Evolutionary conservation across 1,284 basidiomycete genomes (phyloP), one percentile per base, ranked within the genome.

Genomic region (Wallemia hederae): DNA sequence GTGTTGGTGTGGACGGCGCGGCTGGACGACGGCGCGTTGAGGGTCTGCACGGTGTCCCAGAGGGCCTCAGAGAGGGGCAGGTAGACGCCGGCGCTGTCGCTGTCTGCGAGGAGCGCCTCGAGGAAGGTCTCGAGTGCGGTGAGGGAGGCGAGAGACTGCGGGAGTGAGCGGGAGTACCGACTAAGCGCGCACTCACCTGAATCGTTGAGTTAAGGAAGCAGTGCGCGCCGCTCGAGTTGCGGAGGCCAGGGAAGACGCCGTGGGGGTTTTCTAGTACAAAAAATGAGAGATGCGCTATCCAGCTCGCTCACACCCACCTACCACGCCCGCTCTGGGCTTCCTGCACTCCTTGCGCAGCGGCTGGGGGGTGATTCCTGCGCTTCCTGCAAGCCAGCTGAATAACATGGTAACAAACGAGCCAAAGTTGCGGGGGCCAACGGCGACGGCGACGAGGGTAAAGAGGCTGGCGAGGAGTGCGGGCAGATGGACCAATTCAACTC

Each of bases 191-290:
- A 67, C 74, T 63, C 64, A 85, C 87, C 78, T 91, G 88, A 11
- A 92, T 72, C 1, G 87, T 89, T 15, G 87, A 86, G 69, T 94
- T 90, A 80, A 92, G 84, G 73, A 91, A 94, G 68, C 89, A 92
- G 64, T 91, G 84, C 59, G 86, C 90, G 9, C 89, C 88, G n/a
- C 85, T 87, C 33, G 89, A 81, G 67, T 94, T 92, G 66, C 90
- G 82, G 61, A 92, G 80, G 1, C 87, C 89, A 2, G 85, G 82
- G 70, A 85, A 91, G 66, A 79, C 77, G 26, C 74, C 74, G 24
- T 24, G 1, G 1, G 34, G 26, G 24, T 28, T 28, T 26, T 11
- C 59, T n/a, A 22, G 58, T 49, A 60, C 26, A 33, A 28, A 25
- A 27, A 29, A 34, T 59, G 39, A 56, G 27, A 28, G 24, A 55